Base-by-base conservation (phyloP, 2,329 filamentous ascomycete genomes). In the Cladosporium oxysporum region DNA sequence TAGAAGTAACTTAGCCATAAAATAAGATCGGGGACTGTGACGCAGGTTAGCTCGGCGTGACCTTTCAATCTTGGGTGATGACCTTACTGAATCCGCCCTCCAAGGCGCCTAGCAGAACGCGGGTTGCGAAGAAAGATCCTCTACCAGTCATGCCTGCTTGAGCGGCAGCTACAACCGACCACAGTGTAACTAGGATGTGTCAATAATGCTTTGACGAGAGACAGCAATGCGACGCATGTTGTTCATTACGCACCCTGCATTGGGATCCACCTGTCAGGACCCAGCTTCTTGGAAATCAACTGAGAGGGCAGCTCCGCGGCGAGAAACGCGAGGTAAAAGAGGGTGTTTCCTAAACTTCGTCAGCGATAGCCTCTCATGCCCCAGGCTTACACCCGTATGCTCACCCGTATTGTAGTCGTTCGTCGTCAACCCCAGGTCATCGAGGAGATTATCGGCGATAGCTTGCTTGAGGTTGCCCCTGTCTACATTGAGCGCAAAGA, bases 1-100 rank as follows among this genome's bases (percentile, higher is more conserved):
- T 92, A 93, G 77, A 90, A 93, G 76, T 93, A 93, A 3, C 86
- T 88, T 5, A 92, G 80, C 76, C 89, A 92, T 0, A 90, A 79
- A 16, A 90, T 84, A 26, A 86, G 86, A 66, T 88, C 86, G 0
- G 87, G 86, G 59, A 89, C 52, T 55, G n/a, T 21, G 29, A 21
- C 2, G 7, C 11, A 21, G 26, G 52, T 55, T 33, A 55, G 52
- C 52, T 55, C 29, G 4, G 31, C 18, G n/a, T 18, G 8, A 16
- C 18, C 2, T 7, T 33, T 33, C n/a, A n/a, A 6, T 12, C 11
- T 21, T 0, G 28, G 52, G 3, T 21, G 28, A 21, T 33, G 18
- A 28, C 21, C 52, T 55, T 55, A 55, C 52, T 88, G 66, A 75
- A 76, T 1, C 75, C 74, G 31, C 78, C 78, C 66, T 79, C 80